Evolutionary conservation across 2,329 filamentous ascomycete species (phyloP), one percentile per base, ranked within the genome.

Genomic region (Cordyceps militaris): DNA sequence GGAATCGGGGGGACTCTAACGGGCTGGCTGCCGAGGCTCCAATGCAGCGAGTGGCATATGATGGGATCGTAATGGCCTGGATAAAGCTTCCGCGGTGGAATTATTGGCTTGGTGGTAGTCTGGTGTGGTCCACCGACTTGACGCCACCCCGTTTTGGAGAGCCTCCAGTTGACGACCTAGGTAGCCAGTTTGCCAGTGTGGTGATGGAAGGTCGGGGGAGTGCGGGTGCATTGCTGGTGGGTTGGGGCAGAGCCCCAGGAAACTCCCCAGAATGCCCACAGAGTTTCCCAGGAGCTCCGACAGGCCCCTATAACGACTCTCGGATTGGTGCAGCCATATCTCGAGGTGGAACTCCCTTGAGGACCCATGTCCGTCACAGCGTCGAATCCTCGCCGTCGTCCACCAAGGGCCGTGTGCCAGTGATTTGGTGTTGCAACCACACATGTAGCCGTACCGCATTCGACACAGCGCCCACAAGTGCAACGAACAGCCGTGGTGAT

Each of bases 1-100:
- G 55, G 55, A 57, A 50, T 57, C 55, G 55, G 55, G 55, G 55
- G 47, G 55, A 57, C 47, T 56, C n/a, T 40, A 42, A 38, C 36
- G 55, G 55, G 44, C 44, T 44, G 55, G 55, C 55, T 50, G 46
- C 55, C 55, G 55, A 57, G 55, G 55, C 55, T 43, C 55, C 55
- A 24, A 23, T 19, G 16, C 47, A 57, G 26, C 55, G 47, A 57
- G 55, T 50, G 38, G 55, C 55, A 57, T 57, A 57, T 57, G 55
- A 57, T 57, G 55, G 44, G 55, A 57, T 57, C 46, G 55, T 44
- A 57, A 57, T 50, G 19, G 46, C 21, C 36, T 34, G 26, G 54
- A 48, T 40, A 49, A 3, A 36, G 24, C 44, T 49, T 10, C 24
- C 24, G 34, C 38, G 19, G 21, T 26, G 28, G 10, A 19, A 43